These are phyloP conservation scores for Acorus gramineus DNA, from an alignment of 106 monocot species.

Conservation along the genomic window DNA sequence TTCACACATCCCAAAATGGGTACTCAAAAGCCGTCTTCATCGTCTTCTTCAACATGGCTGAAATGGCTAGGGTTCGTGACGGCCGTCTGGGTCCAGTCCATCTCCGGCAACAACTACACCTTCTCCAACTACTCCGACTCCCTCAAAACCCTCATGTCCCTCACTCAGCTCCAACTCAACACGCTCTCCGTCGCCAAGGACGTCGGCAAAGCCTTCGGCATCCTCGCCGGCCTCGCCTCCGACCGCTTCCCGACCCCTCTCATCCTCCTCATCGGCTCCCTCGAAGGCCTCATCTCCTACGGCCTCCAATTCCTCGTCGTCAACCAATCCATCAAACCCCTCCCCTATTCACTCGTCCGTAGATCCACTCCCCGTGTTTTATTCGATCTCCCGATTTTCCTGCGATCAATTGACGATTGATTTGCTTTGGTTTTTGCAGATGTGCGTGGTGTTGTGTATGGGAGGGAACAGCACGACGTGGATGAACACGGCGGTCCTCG, in stretches of 20 bases:
- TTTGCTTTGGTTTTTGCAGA: conserved; percentile 20
- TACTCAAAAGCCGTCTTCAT: no score
- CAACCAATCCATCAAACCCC: conserved; percentile 43
- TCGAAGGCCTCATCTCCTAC: conserved; percentile 73
- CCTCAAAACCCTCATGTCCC: conserved; percentile 63
- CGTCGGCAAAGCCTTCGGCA: conserved; percentile 82
- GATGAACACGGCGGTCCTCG: conserved; percentile 99
- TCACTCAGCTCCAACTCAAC: conserved; percentile 71
- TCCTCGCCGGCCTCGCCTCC: conserved; percentile 80
- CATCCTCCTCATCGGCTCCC: conserved; percentile 69
- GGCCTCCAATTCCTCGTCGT: conserved; percentile 83
- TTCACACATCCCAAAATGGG: no score
- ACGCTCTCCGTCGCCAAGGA: conserved; percentile 85
- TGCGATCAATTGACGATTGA: not conserved
- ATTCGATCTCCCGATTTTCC: not conserved
- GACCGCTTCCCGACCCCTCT: conserved; percentile 51
- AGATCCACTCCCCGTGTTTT: not conserved
- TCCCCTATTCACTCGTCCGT: conserved; percentile 72
- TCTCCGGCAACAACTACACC: conserved; percentile 93
- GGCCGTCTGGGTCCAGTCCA: conserved; percentile 90
- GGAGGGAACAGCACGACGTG: conserved; percentile 95
- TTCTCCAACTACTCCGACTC: conserved; percentile 87
- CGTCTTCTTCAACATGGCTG: not conserved
- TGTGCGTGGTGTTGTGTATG: conserved; percentile 85
- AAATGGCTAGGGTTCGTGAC: conserved; percentile 77